Base-by-base conservation (phyloP, 2,329 filamentous ascomycete genomes). In the Ophiostoma triangulosporum region DNA sequence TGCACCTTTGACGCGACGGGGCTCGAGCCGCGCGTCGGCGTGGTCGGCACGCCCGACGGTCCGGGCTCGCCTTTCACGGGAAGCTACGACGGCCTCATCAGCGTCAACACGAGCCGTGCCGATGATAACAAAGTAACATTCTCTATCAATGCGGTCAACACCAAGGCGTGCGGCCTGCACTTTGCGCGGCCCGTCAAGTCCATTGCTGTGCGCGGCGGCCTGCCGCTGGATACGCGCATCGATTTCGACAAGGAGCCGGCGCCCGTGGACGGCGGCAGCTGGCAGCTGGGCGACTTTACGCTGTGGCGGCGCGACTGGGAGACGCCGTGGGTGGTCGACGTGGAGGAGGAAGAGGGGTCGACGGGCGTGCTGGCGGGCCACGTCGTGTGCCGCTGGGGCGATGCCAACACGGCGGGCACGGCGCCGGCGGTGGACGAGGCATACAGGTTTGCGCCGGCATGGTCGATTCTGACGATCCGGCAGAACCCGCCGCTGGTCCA, bases 361-460 rank as follows among this genome's bases (percentile, higher is more conserved):
- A 56, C 17, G 62, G 56, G 31, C 51, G 65, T 50, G 1, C 64
- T 88, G 32, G 75, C 73, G 58, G 86, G 89, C 1, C 75, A 71
- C 32, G 80, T 90, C 1, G 75, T 83, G 15, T 97, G 93, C 67
- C 72, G 86, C 31, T 97, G 90, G 89, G 88, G 84, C 62, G 93
- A 98, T 69, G 82, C 79, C 45, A 96, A 96, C 62, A 69, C 71
- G 33, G 67, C 69, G 2, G 83, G 80, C 3, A 74, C 75, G 1
- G 89, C 97, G 48, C 90, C 91, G 0, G 90, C 90, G 1, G 77
- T 91, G 51, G 85, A 93, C 60, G 90, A 97, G 68, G 73, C 87
- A 49, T 71, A 77, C 60, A 77, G 82, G 64, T 96, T 82, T 68
- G 75, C 82, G 60, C 93, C 93, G 0, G 70, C 73, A 4, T 98